Percentiles rank a stretch among this genome's conserved stretches.
Conservation (phyloP, 768 basidiomycete genomes). For the Lyophyllum decastes region DNA sequence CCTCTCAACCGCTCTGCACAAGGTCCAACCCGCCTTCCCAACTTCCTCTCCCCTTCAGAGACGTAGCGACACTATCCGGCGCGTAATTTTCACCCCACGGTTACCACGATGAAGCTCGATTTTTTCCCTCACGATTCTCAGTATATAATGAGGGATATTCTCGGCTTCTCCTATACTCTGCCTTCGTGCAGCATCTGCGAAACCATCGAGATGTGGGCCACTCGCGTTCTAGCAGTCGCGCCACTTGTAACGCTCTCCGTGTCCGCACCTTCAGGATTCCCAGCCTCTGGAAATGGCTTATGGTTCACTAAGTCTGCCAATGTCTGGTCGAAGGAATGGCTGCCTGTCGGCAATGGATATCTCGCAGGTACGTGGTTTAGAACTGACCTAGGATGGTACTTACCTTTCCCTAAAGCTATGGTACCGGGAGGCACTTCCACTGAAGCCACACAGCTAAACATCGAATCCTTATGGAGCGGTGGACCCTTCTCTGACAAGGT, state of each 20-base stretch:
- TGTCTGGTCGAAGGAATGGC: conserved; percentile 59
- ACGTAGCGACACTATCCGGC: not conserved
- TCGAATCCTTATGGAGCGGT: conserved; percentile 77
- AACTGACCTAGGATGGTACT: not conserved
- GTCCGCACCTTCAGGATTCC: conserved; percentile 51
- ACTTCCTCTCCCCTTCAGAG: conserved; percentile 6
- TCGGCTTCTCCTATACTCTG: conserved; percentile 13
- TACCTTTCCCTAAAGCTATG: conserved; percentile 47
- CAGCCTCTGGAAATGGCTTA: conserved; percentile 70
- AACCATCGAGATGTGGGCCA: conserved; percentile 24
- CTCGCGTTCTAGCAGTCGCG: conserved; percentile 21
- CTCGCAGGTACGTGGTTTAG: conserved; percentile 49
- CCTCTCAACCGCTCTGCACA: conserved; percentile 16
- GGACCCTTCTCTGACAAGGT: conserved; percentile 71
- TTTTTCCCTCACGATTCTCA: conserved; percentile 6
- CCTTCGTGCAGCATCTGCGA: conserved; percentile 8
- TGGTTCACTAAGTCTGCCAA: conserved; percentile 62
- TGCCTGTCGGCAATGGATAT: conserved; percentile 77
- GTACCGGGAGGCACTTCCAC: conserved; percentile 59
- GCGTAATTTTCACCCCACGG: not conserved
- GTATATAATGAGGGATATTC: conserved; percentile 18
- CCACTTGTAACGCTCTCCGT: conserved; percentile 20
- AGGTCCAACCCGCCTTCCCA: conserved; percentile 9
- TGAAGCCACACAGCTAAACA: conserved; percentile 69
- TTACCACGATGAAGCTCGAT: conserved; percentile 21